Percentiles rank a stretch among this genome's conserved stretches.
Conservation (phyloP, 1,284 basidiomycete species). For the Exobasidium cylindrosporum region DNA sequence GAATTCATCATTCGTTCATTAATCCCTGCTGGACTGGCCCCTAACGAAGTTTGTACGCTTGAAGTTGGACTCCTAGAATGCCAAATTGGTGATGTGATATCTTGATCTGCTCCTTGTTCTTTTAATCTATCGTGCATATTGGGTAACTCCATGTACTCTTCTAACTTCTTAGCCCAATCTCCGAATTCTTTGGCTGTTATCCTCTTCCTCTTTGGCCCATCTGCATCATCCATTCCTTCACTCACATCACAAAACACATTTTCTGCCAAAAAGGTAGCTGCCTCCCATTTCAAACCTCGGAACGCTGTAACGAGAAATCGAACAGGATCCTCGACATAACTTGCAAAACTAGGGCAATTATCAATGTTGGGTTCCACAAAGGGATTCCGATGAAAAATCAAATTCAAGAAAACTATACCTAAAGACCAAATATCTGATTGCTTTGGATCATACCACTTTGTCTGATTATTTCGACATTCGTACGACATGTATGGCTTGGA, state of each 20-base stretch:
- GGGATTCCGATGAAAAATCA: slow-evolving; percentile 97
- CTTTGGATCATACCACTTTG: slow-evolving; percentile 84
- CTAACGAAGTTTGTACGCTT: neutral
- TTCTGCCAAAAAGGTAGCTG: slow-evolving; percentile 80
- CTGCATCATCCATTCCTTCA: slow-evolving; percentile 41
- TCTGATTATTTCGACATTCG: slow-evolving; percentile 95
- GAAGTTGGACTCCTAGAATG: slow-evolving; percentile 29
- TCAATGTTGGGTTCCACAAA: slow-evolving; percentile 87
- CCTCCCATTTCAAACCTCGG: slow-evolving; percentile 80
- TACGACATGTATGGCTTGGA: slow-evolving; percentile 99
- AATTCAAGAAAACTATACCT: slow-evolving; percentile 96
- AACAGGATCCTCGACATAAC: slow-evolving; percentile 75
- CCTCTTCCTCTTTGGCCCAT: slow-evolving; percentile 57
- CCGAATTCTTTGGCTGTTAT: slow-evolving; percentile 81
- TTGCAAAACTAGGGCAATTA: slow-evolving; percentile 72
- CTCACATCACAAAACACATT: slow-evolving; percentile 78
- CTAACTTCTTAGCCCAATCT: slow-evolving; percentile 74
- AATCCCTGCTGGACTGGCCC: neutral
- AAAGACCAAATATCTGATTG: slow-evolving; percentile 98
- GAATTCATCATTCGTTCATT: neutral
- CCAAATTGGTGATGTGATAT: slow-evolving; percentile 29
- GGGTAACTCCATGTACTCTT: neutral
- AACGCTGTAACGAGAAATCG: slow-evolving; percentile 85
- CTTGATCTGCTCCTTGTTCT: slow-evolving; percentile 27
- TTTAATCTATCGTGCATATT: neutral